phyloP scores from a whole-genome alignment of 345 rosid genomes.

The Excoecaria agallocha region DNA sequence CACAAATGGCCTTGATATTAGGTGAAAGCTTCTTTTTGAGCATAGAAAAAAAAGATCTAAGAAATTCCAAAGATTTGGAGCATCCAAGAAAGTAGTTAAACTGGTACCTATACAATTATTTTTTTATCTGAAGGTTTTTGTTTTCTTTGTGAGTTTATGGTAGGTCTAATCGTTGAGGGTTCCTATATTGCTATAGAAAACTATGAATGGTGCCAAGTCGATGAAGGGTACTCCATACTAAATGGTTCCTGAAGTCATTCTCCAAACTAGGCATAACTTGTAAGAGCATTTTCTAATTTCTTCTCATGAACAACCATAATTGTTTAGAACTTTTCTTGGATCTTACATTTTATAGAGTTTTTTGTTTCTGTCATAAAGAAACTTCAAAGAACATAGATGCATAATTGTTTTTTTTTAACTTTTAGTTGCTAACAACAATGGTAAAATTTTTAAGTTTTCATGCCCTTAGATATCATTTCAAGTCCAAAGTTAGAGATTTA shows the following conservation, averaged over 20 bases:
- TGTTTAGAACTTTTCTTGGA: background rate
- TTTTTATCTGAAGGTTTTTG: too few relatives aligned
- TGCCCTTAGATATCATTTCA: background rate
- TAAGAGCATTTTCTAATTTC: slow-evolving; percentile 13
- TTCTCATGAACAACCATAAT: background rate
- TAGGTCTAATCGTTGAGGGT: background rate
- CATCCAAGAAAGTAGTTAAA: slow-evolving; percentile 38
- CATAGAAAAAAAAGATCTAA: slow-evolving; percentile 50
- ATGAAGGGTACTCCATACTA: slow-evolving; percentile 41
- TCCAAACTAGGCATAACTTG: slow-evolving; percentile 39
- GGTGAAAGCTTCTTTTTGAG: slow-evolving; percentile 67
- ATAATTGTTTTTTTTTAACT: background rate
- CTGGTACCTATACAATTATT: slow-evolving; percentile 14
- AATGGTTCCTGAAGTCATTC: slow-evolving; percentile 41
- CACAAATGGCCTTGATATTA: slow-evolving; percentile 32
- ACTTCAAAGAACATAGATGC: background rate
- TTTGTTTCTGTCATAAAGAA: background rate
- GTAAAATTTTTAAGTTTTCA: background rate
- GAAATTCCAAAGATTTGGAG: slow-evolving; percentile 72
- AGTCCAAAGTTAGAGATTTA: too few relatives aligned
- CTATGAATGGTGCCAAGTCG: slow-evolving; percentile 35
- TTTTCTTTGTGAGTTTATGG: background rate
- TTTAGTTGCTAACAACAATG: background rate
- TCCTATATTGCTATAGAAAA: slow-evolving; percentile 20
- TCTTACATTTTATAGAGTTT: background rate